These are phyloP conservation scores for Microascus cirrosus DNA, from an alignment of 2,329 filamentous ascomycete genomes.

Conservation along the genomic window DNA sequence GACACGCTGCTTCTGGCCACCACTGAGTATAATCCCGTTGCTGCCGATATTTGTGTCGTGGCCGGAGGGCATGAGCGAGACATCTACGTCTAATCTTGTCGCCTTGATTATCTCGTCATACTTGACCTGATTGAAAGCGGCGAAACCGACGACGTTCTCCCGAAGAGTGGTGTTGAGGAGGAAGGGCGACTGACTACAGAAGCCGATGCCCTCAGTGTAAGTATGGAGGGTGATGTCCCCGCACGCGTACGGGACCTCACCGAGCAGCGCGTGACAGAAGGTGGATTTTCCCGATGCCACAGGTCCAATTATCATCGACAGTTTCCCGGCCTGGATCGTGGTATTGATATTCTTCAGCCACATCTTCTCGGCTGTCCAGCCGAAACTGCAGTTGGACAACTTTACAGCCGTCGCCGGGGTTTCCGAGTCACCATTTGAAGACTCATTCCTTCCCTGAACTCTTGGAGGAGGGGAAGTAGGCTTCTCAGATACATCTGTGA, in stretches of 20 bases:
- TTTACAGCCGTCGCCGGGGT: background rate
- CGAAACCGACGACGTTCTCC: constrained; percentile 25
- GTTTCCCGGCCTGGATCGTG: constrained; percentile 14
- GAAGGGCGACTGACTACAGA: constrained; percentile 21
- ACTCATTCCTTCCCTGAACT: background rate
- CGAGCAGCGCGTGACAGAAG: constrained; percentile 21
- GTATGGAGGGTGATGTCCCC: constrained; percentile 9
- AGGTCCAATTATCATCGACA: constrained; percentile 27
- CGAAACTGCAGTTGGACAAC: constrained; percentile 8
- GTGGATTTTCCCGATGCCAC: constrained; percentile 25
- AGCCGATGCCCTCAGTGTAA: constrained; percentile 11
- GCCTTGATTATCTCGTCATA: constrained; percentile 24
- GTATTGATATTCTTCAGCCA: constrained; percentile 19
- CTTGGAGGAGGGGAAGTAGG: background rate
- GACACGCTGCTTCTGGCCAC: constrained; percentile 26
- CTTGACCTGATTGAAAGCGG: constrained; percentile 15
- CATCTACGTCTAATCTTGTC: constrained; percentile 18
- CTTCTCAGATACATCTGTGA: background rate
- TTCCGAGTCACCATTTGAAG: background rate
- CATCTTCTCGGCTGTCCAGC: constrained; percentile 12
- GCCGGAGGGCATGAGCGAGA: constrained; percentile 18
- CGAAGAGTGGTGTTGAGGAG: constrained; percentile 21
- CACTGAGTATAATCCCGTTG: constrained; percentile 27
- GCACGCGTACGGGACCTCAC: constrained; percentile 12
- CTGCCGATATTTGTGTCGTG: constrained; percentile 26